phyloP scores from a whole-genome alignment of 345 rosid species.

The Barbarea vulgaris region DNA sequence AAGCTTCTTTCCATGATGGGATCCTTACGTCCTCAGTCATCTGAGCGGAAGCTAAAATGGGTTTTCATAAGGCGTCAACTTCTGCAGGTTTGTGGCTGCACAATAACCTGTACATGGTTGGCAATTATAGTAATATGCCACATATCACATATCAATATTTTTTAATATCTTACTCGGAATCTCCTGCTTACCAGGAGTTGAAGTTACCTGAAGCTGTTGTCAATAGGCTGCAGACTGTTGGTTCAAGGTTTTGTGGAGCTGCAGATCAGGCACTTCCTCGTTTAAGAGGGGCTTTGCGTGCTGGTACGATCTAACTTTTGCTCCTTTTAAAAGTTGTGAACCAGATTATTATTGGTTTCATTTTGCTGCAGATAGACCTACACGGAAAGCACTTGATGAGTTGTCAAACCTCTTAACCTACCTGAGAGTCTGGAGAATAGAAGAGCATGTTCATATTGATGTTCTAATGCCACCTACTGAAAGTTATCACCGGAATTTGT shows the following conservation, averaged over 20 bases:
- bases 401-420: slow-evolving; percentile 72
- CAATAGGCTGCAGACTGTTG: slow-evolving; percentile 91
- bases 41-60: slow-evolving; percentile 89
- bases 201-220: slow-evolving; percentile 86
- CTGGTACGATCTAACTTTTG: slow-evolving; percentile 52
- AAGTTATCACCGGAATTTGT: slow-evolving; percentile 75
- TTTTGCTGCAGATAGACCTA: slow-evolving; percentile 66
- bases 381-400: slow-evolving; percentile 90
- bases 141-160: not conserved
- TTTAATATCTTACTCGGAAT: slow-evolving; percentile 21
- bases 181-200: slow-evolving; percentile 68
- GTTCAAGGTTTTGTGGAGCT: slow-evolving; percentile 88
- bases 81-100: slow-evolving; percentile 68
- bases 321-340: not conserved
- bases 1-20: slow-evolving; percentile 95
- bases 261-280: slow-evolving; percentile 94
- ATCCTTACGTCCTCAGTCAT: slow-evolving; percentile 86
- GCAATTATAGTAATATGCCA: slow-evolving; percentile 6
- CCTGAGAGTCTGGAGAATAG: slow-evolving; percentile 85
- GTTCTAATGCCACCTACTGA: slow-evolving; percentile 91
- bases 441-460: slow-evolving; percentile 71
- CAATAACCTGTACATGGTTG: slow-evolving; percentile 20
- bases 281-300: slow-evolving; percentile 87
- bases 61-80: slow-evolving; percentile 91
- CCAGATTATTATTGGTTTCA: slow-evolving; percentile 11